Evolutionary conservation across 345 rosid species (phyloP).

Genomic region (Hypericum perforatum): DNA sequence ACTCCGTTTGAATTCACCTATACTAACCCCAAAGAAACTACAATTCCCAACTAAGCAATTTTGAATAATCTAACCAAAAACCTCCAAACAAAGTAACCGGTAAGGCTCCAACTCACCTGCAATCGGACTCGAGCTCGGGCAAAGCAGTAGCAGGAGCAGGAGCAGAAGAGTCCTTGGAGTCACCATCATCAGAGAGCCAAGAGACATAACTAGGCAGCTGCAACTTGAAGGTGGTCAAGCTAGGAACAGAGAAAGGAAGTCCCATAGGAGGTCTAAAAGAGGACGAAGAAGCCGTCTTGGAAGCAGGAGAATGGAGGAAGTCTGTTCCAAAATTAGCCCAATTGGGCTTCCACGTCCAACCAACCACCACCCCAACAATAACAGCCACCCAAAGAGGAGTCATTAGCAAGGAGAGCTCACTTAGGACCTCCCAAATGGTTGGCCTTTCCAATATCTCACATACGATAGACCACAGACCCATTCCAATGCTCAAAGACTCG

Average conservation of each 20-base stretch:
- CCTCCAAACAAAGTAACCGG: background rate
- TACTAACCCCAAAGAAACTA: background rate
- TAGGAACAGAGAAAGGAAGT: conserved; percentile 19
- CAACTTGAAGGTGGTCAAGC: conserved; percentile 35
- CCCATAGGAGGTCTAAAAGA: conserved; percentile 1
- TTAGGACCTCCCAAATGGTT: conserved; percentile 29
- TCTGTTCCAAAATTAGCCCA: conserved; percentile 63
- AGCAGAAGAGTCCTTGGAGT: conserved; percentile 15
- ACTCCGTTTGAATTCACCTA: background rate
- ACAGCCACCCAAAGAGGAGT: conserved; percentile 83
- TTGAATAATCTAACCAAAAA: background rate
- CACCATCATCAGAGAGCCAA: conserved; percentile 28
- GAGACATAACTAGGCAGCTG: conserved; percentile 44
- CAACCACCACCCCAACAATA: conserved; percentile 66
- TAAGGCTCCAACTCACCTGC: conserved; percentile 35
- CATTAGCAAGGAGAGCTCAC: conserved; percentile 41
- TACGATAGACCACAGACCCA: conserved; percentile 46
- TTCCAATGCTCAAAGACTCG: conserved; percentile 7
- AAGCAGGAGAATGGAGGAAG: conserved; percentile 20
- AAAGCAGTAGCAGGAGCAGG: no score
- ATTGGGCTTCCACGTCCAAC: conserved; percentile 93
- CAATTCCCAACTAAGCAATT: background rate
- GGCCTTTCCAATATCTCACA: conserved; percentile 42
- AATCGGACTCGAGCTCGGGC: conserved; percentile 17
- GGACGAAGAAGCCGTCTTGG: conserved; percentile 6